Percentiles rank a stretch among this genome's conserved stretches.
These are phyloP conservation scores for Quercus aquifolioides DNA, from an alignment of 306 rosid species.

Conservation along the genomic window DNA sequence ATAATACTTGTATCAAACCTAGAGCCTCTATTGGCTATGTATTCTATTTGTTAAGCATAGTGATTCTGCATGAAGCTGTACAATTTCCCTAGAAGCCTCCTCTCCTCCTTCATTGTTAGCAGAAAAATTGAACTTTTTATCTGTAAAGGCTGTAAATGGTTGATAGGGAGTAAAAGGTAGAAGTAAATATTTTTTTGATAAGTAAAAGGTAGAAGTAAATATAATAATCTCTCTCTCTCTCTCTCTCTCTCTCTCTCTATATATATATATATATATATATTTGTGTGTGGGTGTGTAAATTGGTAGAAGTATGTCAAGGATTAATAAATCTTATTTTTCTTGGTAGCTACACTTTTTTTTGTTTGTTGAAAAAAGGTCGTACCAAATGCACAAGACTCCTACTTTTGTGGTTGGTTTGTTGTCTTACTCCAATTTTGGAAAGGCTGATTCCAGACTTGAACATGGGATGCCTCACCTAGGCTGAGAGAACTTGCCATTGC, in stretches of 20 bases:
- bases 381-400: too few relatives aligned
- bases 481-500: too few relatives aligned
- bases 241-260: too few relatives aligned
- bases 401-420: too few relatives aligned
- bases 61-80: not conserved
- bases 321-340: not conserved
- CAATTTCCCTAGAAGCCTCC: not conserved
- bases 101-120: not conserved
- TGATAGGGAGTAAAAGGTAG: not conserved
- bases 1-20: not conserved
- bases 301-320: not conserved
- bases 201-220: not conserved
- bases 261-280: too few relatives aligned
- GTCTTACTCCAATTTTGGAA: too few relatives aligned
- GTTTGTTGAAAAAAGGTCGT: too few relatives aligned
- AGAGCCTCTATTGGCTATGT: not conserved
- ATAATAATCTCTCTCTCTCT: too few relatives aligned
- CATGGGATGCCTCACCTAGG: too few relatives aligned
- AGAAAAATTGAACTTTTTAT: not conserved
- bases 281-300: not conserved
- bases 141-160: not conserved
- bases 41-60: not conserved
- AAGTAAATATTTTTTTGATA: too few relatives aligned
- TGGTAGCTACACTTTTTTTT: not conserved
- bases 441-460: too few relatives aligned